A percentile compares a stretch with the other conserved stretches of the same genome.
These are phyloP conservation scores for Phoenix dactylifera DNA, from an alignment of 176 grass and related monocot genomes.

Conservation along the genomic window DNA sequence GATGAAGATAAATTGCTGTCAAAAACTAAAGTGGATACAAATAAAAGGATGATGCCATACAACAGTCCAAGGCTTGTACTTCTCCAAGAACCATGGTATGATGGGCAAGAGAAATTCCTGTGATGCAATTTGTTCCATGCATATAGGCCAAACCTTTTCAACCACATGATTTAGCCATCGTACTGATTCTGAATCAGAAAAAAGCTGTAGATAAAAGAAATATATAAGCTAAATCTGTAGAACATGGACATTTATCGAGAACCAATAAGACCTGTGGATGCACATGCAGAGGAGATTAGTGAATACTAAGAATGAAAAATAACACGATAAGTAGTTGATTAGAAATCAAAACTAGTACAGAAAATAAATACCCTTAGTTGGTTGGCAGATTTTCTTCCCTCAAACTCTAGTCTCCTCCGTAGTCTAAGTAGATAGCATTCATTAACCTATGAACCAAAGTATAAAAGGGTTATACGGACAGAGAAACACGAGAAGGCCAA, in stretches of 20 bases:
- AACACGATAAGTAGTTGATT: neutral
- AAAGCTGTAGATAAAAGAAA: conserved; percentile 44
- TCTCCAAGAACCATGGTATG: conserved; percentile 96
- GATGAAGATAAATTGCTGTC: neutral
- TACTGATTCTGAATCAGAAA: conserved; percentile 84
- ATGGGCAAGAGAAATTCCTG: conserved; percentile 76
- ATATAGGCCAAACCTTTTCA: conserved; percentile 89
- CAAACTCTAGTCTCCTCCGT: conserved; percentile 46
- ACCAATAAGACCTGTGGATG: no score
- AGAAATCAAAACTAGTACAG: neutral
- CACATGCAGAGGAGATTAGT: conserved; percentile 2
- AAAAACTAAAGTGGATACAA: neutral
- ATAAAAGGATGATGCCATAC: conserved; percentile 29
- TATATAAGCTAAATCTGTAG: conserved; percentile 13
- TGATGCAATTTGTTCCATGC: conserved; percentile 90
- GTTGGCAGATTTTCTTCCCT: conserved; percentile 71
- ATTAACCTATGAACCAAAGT: conserved; percentile 47
- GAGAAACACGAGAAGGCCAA: no score
- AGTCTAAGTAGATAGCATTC: conserved; percentile 46
- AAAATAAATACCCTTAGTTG: conserved; percentile 50
- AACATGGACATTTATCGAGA: neutral
- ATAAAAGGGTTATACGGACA: neutral
- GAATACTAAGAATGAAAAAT: no score
- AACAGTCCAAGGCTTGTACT: conserved; percentile 89
- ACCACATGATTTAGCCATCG: conserved; percentile 89